phyloP scores from a whole-genome alignment of 352 stramenopile genomes.

The Pseudoperonospora humuli region DNA sequence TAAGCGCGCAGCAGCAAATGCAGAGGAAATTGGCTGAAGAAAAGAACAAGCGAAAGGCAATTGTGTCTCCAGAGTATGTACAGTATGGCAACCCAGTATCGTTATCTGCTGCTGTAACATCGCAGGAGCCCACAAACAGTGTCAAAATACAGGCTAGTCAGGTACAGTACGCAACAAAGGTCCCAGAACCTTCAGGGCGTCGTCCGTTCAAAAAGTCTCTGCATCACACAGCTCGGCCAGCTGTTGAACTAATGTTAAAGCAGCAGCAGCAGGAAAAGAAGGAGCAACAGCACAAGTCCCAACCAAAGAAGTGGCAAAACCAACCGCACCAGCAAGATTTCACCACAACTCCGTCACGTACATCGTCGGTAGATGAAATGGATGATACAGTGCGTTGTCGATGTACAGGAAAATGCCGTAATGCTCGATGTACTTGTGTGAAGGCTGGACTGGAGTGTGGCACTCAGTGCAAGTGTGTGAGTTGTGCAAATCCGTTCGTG shows the following conservation, averaged over 20 bases:
- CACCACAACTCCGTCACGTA: not conserved
- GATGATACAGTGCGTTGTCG: constrained; percentile 55
- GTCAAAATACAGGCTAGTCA: constrained; percentile 21
- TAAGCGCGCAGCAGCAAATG: constrained; percentile 38
- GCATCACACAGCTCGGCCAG: constrained; percentile 28
- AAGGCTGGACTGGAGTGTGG: constrained; percentile 77
- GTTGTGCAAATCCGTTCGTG: constrained; percentile 73
- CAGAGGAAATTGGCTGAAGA: constrained; percentile 47
- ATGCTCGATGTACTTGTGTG: constrained; percentile 72
- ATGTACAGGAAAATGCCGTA: constrained; percentile 78
- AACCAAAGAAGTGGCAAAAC: not conserved
- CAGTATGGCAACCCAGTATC: constrained; percentile 43
- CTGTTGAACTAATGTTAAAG: constrained; percentile 1
- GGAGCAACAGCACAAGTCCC: not conserved
- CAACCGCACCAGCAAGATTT: constrained; percentile 1
- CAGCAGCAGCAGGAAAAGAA: constrained; percentile 7
- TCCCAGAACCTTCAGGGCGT: constrained; percentile 48
- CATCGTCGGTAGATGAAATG: constrained; percentile 14
- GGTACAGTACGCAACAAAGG: constrained; percentile 40
- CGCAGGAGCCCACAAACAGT: constrained; percentile 1
- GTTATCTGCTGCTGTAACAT: constrained; percentile 1
- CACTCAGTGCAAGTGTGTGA: constrained; percentile 68
- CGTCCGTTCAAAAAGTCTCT: constrained; percentile 62
- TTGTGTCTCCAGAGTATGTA: constrained; percentile 78
- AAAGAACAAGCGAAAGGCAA: constrained; percentile 75